Base-by-base conservation (phyloP, 192 early-diverging fungal genomes). In the Coemansia sp. region DNA sequence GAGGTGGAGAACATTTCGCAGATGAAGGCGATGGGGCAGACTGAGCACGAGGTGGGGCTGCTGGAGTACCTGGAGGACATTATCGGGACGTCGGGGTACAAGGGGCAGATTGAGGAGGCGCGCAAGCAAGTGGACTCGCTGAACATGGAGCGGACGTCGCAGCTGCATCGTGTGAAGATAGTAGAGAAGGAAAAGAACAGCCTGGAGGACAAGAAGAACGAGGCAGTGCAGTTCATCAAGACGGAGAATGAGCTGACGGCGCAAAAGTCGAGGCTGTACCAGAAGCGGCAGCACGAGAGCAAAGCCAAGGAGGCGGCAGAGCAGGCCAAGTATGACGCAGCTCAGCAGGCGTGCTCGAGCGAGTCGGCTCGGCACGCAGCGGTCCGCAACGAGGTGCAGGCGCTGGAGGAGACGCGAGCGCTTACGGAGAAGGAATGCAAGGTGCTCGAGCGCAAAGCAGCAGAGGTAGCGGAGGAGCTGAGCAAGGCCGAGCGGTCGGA, bases 51-150 rank as follows among this genome's bases (percentile, higher is more conserved):
- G 53, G 97, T 98, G 57, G 97, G 95, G 1, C 73, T 99, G 38
- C 83, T 99, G 6, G 97, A 99, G 70, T 99, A 96, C 70, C 80
- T 99, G 27, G 97, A 99, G 72, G 97, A 99, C 70, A 98, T 99
- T 43, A 97, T 99, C 32, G 97, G 97, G 14, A 98, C 95, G 0
- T 86, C 89, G 0, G 74, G 75, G 48, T 97, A 94, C 68, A 96
- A 97, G 76, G 81, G 81, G 17, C 83, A 84, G 29, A 97, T 99
- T 63, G 90, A 93, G 59, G 82, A 87, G 18, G 83, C 88, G 5
- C 84, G 68, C 18, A 63, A 71, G 32, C 69, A 82, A 46, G 69
- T 98, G 0, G 97, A 99, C 42, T 71, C 69, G 27, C 66, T 95
- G 14, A 93, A 90, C 56, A 85, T 88, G 43, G 85, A 83, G 55